Evolutionary conservation across 306 rosid species (phyloP).

Genomic region (Vigna reflexopilosa): DNA sequence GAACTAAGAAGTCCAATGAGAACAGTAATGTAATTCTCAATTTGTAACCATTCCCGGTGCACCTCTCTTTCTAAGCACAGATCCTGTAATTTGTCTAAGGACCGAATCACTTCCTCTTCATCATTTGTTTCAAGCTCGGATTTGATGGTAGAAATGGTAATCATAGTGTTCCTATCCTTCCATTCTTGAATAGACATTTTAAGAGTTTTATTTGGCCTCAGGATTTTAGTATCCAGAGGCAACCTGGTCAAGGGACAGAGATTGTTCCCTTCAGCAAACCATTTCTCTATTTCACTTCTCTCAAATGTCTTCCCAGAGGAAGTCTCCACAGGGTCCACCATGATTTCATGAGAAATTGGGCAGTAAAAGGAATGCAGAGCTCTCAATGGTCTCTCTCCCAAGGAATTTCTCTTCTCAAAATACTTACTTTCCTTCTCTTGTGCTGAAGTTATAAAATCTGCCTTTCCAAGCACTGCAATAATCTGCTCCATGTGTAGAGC

Average conservation of each 20-base stretch:
- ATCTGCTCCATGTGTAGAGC: constrained; percentile 59
- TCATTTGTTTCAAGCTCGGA: constrained; percentile 54
- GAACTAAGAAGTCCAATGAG: constrained; percentile 61
- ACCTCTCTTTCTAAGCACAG: constrained; percentile 61
- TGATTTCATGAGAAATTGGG: constrained; percentile 58
- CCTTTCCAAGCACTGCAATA: constrained; percentile 53
- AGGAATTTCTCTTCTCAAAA: constrained; percentile 53
- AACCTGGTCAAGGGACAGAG: constrained; percentile 64
- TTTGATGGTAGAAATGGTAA: constrained; percentile 57
- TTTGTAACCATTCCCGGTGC: constrained; percentile 64
- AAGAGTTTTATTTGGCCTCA: constrained; percentile 71
- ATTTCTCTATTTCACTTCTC: constrained; percentile 69
- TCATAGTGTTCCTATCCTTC: constrained; percentile 69
- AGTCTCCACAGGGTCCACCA: constrained; percentile 85
- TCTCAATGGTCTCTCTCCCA: constrained; percentile 56
- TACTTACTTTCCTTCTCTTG: constrained; percentile 56
- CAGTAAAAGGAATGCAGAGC: constrained; percentile 65
- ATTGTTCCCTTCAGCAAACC: constrained; percentile 67
- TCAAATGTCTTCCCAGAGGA: constrained; percentile 69
- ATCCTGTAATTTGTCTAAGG: constrained; percentile 51
- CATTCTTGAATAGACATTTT: constrained; percentile 73
- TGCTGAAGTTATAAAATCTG: constrained; percentile 50
- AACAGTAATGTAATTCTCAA: constrained; percentile 66
- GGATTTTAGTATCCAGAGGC: constrained; percentile 55
- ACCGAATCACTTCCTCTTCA: constrained; percentile 51